A percentile compares a stretch with the other conserved stretches of the same genome.
Conservation (phyloP, 108 stramenopile species). For the Seminavis robusta region DNA sequence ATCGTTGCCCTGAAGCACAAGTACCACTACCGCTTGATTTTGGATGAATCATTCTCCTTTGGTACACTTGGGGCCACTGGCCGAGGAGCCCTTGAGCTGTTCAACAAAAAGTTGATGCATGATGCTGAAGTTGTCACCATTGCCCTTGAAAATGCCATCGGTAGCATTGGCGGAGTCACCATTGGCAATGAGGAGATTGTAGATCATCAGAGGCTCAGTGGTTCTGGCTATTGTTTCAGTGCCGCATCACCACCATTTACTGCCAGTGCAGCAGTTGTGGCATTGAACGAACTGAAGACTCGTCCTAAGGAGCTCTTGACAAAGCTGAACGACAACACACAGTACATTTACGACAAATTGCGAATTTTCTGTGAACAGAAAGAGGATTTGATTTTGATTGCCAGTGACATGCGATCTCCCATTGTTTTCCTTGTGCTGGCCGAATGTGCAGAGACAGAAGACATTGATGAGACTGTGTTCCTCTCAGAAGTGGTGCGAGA, state of each 20-base stretch:
- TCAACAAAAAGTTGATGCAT: slow-evolving; percentile 53
- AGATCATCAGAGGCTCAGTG: slow-evolving; percentile 96
- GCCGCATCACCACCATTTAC: slow-evolving; percentile 96
- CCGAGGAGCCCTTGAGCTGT: slow-evolving; percentile 76
- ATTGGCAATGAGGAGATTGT: slow-evolving; percentile 95
- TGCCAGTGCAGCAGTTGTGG: slow-evolving; percentile 66
- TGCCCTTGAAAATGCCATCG: slow-evolving; percentile 90
- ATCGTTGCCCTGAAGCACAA: slow-evolving; percentile 90
- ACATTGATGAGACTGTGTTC: slow-evolving; percentile 48
- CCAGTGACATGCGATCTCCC: slow-evolving; percentile 74
- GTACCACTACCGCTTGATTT: slow-evolving; percentile 88
- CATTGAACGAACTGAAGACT: slow-evolving; percentile 37
- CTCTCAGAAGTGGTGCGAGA: slow-evolving; percentile 66
- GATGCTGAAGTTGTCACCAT: slow-evolving; percentile 92
- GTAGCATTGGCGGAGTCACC: slow-evolving; percentile 94
- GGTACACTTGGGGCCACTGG: slow-evolving; percentile 89
- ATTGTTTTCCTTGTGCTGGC: slow-evolving; percentile 66
- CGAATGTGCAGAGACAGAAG: slow-evolving; percentile 28
- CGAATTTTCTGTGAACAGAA: slow-evolving; percentile 10
- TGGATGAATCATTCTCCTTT: slow-evolving; percentile 95
- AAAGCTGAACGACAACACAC: slow-evolving; percentile 36
- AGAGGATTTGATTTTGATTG: slow-evolving; percentile 42
- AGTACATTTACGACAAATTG: slow-evolving; percentile 41
- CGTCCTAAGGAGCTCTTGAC: slow-evolving; percentile 17
- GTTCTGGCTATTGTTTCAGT: slow-evolving; percentile 98